phyloP scores from a whole-genome alignment of 192 early-diverging fungal genomes.

The Physocladia obscura region DNA sequence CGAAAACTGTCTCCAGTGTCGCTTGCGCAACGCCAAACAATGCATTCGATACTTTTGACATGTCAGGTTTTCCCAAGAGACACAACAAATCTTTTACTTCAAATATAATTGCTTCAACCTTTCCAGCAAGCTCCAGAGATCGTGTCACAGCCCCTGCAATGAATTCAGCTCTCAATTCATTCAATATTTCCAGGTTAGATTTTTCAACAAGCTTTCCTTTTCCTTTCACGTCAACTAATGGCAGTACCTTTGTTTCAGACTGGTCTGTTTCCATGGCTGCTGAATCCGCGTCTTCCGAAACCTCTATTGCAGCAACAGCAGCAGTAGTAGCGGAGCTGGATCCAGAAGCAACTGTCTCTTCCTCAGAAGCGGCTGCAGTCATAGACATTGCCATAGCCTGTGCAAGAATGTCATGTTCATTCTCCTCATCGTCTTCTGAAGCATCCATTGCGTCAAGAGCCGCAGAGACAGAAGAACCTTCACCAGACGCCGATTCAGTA shows the following conservation, averaged over 20 bases:
- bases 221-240: slow-evolving; percentile 13
- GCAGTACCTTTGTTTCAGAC: no score
- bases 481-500: background rate
- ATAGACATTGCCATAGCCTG: slow-evolving; percentile 7
- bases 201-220: slow-evolving; percentile 50
- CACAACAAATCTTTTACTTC: slow-evolving; percentile 65
- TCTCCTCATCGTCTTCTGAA: background rate
- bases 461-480: background rate
- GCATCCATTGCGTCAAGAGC: background rate
- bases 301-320: background rate
- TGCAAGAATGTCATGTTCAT: background rate
- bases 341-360: background rate
- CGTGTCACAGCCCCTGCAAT: slow-evolving; percentile 31
- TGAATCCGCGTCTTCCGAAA: background rate
- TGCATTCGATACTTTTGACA: slow-evolving; percentile 23
- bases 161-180: slow-evolving; percentile 47
- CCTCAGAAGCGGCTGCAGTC: background rate
- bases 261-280: background rate
- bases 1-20: background rate
- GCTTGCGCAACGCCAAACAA: slow-evolving; percentile 26
- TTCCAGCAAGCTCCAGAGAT: slow-evolving; percentile 49
- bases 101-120: slow-evolving; percentile 64
- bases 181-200: slow-evolving; percentile 11
- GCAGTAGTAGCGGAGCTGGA: background rate
- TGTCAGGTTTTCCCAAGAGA: slow-evolving; percentile 53